A percentile compares a stretch with the other conserved stretches of the same genome.
These are phyloP conservation scores for Breviolum minutum DNA, from an alignment of 73 alveolate genomes.

Conservation along the genomic window DNA sequence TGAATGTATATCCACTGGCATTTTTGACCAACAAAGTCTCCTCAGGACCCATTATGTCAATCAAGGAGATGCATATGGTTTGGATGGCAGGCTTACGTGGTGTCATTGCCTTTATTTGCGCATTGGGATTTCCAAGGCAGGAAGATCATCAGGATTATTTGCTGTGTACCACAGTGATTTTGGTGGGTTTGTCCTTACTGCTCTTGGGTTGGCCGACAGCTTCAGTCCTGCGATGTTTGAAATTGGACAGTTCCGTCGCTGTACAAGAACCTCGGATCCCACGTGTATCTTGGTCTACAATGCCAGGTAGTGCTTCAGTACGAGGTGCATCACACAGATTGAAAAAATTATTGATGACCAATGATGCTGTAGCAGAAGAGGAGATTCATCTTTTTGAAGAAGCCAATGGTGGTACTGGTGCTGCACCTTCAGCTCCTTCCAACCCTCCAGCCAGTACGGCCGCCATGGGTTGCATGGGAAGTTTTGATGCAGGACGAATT, in stretches of 20 bases:
- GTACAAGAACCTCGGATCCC: constrained; percentile 66
- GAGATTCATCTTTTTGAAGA: constrained; percentile 63
- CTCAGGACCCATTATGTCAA: constrained; percentile 66
- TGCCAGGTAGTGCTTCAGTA: constrained; percentile 62
- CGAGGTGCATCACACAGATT: constrained; percentile 72
- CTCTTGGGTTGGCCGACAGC: constrained; percentile 79
- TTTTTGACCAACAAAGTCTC: constrained; percentile 45
- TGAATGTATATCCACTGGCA: constrained; percentile 84
- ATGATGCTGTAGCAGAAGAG: constrained; percentile 73
- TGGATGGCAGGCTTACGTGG: constrained; percentile 94
- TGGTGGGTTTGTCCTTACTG: constrained; percentile 44
- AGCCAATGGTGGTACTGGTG: constrained; percentile 39
- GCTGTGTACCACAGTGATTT: constrained; percentile 50
- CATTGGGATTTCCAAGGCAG: constrained; percentile 72
- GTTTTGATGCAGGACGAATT: constrained; percentile 37
- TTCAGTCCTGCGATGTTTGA: constrained; percentile 48
- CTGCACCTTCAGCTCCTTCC: constrained; percentile 1
- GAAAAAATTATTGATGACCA: constrained; percentile 27
- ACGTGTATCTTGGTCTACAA: constrained; percentile 63
- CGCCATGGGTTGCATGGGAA: background rate
- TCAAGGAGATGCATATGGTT: constrained; percentile 92
- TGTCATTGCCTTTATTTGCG: constrained; percentile 78
- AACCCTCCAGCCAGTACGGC: background rate
- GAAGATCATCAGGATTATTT: constrained; percentile 60
- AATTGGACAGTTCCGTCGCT: background rate